Evolutionary conservation across 441 rosid species (phyloP).

Genomic region (Pelargonium australe): DNA sequence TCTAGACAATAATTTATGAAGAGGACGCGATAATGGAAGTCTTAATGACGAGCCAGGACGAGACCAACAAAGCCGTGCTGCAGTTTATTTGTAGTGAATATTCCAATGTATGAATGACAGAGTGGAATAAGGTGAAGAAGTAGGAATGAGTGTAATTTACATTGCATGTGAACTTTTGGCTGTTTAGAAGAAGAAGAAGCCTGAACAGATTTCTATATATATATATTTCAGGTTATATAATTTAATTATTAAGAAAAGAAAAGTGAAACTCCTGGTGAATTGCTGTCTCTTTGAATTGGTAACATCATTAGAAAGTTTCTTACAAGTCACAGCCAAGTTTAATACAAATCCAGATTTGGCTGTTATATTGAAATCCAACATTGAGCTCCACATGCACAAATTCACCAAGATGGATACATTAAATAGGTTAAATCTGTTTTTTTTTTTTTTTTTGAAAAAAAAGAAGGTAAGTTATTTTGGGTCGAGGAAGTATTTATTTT

Average conservation of each 20-base stretch:
- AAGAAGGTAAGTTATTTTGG: too few relatives aligned
- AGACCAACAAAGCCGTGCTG: background rate
- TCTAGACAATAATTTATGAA: conserved; percentile 52
- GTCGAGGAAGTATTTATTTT: too few relatives aligned
- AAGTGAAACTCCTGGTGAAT: background rate
- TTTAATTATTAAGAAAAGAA: background rate
- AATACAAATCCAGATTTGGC: too few relatives aligned
- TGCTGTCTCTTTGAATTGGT: too few relatives aligned
- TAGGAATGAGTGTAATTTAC: conserved; percentile 2
- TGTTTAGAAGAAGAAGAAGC: background rate
- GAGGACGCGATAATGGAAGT: conserved; percentile 8
- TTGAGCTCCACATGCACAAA: too few relatives aligned
- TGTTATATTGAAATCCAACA: too few relatives aligned
- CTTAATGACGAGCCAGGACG: too few relatives aligned
- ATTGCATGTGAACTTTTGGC: background rate
- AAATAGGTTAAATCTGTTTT: too few relatives aligned
- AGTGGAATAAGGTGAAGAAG: conserved; percentile 1
- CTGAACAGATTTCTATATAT: conserved; percentile 1
- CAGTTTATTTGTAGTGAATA: background rate
- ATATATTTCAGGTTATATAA: background rate
- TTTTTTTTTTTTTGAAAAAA: too few relatives aligned
- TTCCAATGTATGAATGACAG: conserved; percentile 6
- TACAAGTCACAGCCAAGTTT: too few relatives aligned
- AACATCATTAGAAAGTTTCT: too few relatives aligned
- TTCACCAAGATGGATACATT: too few relatives aligned